A percentile compares a stretch with the other conserved stretches of the same genome.
Conservation (phyloP, 345 rosid species). For the Camelina sativa region DNA sequence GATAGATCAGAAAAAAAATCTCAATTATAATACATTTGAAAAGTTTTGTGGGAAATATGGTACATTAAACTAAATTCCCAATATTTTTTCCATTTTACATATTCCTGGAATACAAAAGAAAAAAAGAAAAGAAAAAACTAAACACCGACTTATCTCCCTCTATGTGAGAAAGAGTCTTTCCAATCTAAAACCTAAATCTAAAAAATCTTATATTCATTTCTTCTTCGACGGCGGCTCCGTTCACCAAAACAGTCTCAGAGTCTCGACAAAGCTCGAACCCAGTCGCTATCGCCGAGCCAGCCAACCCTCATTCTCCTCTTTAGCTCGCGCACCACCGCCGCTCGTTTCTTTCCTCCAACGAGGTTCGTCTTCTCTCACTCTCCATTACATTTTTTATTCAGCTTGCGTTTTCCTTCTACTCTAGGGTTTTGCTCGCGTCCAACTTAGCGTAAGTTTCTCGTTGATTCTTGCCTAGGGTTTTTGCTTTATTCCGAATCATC, state of each 20-base stretch:
- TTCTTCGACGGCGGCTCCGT: slow-evolving; percentile 19
- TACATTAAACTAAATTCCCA: too few species aligned
- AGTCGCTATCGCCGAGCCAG: slow-evolving; percentile 18
- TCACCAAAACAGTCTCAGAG: slow-evolving; percentile 17
- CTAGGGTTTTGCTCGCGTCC: slow-evolving; percentile 12
- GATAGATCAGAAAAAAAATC: too few species aligned
- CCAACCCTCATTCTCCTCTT: background rate
- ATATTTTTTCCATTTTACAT: too few species aligned
- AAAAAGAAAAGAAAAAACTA: too few species aligned
- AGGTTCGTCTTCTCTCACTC: slow-evolving; percentile 30
- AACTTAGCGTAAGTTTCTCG: background rate
- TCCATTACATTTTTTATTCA: background rate
- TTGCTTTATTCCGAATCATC: background rate
- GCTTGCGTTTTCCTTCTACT: background rate
- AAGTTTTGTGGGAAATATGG: too few species aligned
- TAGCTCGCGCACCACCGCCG: background rate
- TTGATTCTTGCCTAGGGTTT: slow-evolving; percentile 14
- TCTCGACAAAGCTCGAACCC: slow-evolving; percentile 19
- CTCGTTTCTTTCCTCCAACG: background rate
- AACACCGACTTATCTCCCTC: slow-evolving; percentile 2
- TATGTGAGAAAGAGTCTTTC: background rate
- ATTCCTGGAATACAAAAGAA: too few species aligned
- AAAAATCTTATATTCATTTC: slow-evolving; percentile 5
- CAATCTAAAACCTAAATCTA: slow-evolving; percentile 27
- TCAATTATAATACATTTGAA: too few species aligned